Conservation (phyloP, 1,284 basidiomycete genomes). For the Cutaneotrichosporon sp. region DNA sequence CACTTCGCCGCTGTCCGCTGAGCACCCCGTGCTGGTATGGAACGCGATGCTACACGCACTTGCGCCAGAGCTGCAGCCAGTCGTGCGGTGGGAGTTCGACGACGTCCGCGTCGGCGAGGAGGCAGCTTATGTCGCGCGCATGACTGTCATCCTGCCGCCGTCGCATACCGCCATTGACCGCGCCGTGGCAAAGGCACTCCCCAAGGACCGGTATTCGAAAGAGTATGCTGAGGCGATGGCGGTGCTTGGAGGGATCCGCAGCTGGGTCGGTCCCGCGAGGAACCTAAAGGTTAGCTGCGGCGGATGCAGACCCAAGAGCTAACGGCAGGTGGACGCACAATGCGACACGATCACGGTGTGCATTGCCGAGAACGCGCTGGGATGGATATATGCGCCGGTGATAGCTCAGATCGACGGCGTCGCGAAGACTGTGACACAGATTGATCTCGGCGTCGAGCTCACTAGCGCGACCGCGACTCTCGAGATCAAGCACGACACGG, state of each 20-base stretch:
- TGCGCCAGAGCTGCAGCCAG: constrained; percentile 24
- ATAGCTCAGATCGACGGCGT: background rate
- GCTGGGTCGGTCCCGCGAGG: constrained; percentile 24
- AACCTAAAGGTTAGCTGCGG: constrained; percentile 27
- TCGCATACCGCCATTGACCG: constrained; percentile 29
- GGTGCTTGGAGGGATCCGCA: constrained; percentile 25
- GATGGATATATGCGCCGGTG: constrained; percentile 24
- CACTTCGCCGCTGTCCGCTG: constrained; percentile 27
- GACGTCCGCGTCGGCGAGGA: constrained; percentile 4
- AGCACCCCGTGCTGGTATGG: constrained; percentile 39
- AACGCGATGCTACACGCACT: constrained; percentile 33
- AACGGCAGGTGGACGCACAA: constrained; percentile 30
- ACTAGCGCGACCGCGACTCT: background rate
- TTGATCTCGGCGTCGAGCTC: background rate
- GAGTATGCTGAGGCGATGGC: constrained; percentile 26
- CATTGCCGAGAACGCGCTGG: constrained; percentile 28
- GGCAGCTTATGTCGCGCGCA: constrained; percentile 13
- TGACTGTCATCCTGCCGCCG: constrained; percentile 33
- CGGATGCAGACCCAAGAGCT: background rate
- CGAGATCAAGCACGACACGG: background rate
- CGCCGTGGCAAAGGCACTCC: constrained; percentile 10
- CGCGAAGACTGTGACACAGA: background rate
- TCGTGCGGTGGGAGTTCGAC: constrained; percentile 34
- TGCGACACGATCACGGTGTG: constrained; percentile 26
- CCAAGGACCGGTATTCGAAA: constrained; percentile 21